Evolutionary conservation across 1,284 basidiomycete species (phyloP), one percentile per base, ranked within the genome.

Genomic region (Naganishia liquefaciens): DNA sequence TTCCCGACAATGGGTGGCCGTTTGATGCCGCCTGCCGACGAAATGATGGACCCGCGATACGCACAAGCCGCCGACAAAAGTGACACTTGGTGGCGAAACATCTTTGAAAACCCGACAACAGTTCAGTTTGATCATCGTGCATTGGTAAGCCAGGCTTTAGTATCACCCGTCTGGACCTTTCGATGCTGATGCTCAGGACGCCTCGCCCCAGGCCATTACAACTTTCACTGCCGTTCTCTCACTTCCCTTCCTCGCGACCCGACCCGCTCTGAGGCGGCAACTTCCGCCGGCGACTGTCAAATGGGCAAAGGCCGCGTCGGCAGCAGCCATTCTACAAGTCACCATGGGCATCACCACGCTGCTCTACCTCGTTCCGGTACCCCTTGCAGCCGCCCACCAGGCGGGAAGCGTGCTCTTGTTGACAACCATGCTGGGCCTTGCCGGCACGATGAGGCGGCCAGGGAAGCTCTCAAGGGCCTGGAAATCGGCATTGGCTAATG

Each of bases 41-140:
- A 99, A 77, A 84, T 99, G 25, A 86, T 96, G 74, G 86, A 89
- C 44, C 75, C 83, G 25, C 82, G 82, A n/a, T 96, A 92, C 77
- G 85, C 88, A 11, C 86, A 86, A 77, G 83, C 75, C 43, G 72
- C 78, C 0, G 89, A 91, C 74, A 81, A 84, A 69, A 85, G 85
- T 5, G 91, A 94, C 73, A 74, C 85, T 17, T 93, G 89, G 87
- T 91, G 92, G 89, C 83, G 94, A 65, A 99, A 98, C 77, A 82
- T 98, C 57, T 86, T 96, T 68, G 95, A 98, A 79, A 99, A 99
- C 76, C 96, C 96, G 4, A 94, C 91, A 10, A 97, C 96, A 0
- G 94, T 95, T 10, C 96, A 99, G 77, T 95, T 98, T 73, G 86
- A 99, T 75, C 96, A 99, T 78, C 88, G 96, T 43, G 82, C 93